Evolutionary conservation across 75 land plant genomes (phyloP).

Genomic region (Cupressus sempervirens): DNA sequence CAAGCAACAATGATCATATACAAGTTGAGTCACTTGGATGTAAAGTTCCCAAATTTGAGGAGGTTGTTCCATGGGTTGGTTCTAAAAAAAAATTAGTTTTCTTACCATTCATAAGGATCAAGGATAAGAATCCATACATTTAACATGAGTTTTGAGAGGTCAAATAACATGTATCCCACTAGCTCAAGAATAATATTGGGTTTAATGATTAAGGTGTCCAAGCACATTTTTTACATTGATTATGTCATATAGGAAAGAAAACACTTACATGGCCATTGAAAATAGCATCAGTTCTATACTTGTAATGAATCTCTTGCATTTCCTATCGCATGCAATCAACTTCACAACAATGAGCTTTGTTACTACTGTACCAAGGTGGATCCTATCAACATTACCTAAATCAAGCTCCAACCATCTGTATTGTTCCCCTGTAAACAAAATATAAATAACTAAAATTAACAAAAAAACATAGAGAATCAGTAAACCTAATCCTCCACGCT

Average conservation of each 20-base stretch:
- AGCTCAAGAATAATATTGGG: background rate
- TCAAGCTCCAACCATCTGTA: conserved; percentile 74
- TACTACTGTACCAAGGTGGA: conserved; percentile 87
- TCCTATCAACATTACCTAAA: conserved; percentile 63
- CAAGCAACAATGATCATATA: background rate
- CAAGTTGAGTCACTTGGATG: background rate
- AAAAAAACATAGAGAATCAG: background rate
- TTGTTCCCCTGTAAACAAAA: conserved; percentile 58
- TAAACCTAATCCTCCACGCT: too few relatives aligned
- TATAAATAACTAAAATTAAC: background rate
- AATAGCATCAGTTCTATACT: conserved; percentile 68
- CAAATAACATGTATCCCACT: background rate
- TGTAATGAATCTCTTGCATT: conserved; percentile 77
- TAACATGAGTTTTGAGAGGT: background rate
- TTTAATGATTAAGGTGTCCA: background rate
- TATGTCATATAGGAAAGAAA: background rate
- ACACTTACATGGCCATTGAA: conserved; percentile 84
- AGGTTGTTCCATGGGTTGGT: background rate
- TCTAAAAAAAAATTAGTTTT: background rate
- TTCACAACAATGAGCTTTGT: conserved; percentile 75
- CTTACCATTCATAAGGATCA: background rate
- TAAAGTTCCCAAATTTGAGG: background rate
- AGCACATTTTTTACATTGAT: background rate
- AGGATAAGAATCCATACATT: too few relatives aligned
- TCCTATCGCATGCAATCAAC: conserved; percentile 77